Base-by-base conservation (phyloP, 306 rosid species). In the Potentilla sterilis region DNA sequence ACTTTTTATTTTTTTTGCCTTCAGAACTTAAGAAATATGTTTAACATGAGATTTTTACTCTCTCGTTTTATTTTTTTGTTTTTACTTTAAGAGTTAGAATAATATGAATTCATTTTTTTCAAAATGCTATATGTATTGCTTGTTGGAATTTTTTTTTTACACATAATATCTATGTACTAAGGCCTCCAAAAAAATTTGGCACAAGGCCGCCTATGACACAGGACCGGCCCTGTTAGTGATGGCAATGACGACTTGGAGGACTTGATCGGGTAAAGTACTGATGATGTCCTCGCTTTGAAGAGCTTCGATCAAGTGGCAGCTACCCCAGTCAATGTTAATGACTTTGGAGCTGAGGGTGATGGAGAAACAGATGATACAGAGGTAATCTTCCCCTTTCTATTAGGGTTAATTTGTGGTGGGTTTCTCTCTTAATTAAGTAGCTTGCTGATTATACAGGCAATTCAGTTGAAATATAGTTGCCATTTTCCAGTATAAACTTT, bases 281-380 rank as follows among this genome's bases (percentile, higher is more conserved):
- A 78, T 63, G 1, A 32, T 10, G 46, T 59, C 65, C 44, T 75
- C 51, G 55, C 72, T 69, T 77, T 72, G 42, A 81, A 81, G 67
- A 82, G 34, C 11, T 51, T 76, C 40, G 58, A 46, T 44, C 28
- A 41, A 28, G 35, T 63, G 68, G 83, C 66, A 0, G 75, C 19
- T 69, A 52, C 69, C 78, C 73, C 42, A 14, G 79, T 91, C 62
- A 85, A 77, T 81, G 95, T 89, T 40, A 44, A 65, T 57, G 84
- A 89, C 72, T 87, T 76, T 79, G 95, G 97, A 80, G 97, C 92
- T 40, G 41, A 76, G 63, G 89, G 95, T 52, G 81, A 86, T 82
- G 87, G 89, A 68, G 3, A 5, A 28, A 16, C 75, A 41, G 90
- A 89, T 73, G 89, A 91, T 62, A 80, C 95, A 22, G 14, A 85